phyloP scores from a whole-genome alignment of 2,329 filamentous ascomycete genomes.

The Colletotrichum sp. region DNA sequence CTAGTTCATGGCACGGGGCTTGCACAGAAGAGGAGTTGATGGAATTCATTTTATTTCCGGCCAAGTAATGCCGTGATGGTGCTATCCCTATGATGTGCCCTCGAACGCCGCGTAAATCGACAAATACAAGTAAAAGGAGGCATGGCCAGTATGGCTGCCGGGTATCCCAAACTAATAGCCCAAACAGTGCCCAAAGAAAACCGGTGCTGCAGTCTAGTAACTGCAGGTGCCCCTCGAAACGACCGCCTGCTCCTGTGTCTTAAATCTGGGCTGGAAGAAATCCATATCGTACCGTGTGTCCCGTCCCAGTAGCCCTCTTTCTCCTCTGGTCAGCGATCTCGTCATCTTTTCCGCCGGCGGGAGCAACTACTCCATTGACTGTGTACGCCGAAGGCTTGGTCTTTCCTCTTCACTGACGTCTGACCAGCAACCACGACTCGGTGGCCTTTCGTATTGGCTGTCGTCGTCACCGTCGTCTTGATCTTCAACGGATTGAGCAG shows the following conservation, averaged over 20 bases:
- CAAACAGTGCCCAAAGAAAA: not conserved
- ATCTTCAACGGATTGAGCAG: not conserved
- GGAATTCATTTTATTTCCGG: not conserved
- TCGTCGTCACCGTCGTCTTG: not conserved
- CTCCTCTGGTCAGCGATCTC: not conserved
- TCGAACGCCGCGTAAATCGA: not conserved
- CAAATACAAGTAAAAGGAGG: not conserved
- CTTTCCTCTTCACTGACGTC: not conserved
- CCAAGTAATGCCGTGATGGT: not conserved
- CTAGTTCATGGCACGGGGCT: not conserved
- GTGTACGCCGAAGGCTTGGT: not conserved
- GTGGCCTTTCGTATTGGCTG: not conserved
- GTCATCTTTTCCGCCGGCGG: not conserved
- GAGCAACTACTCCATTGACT: not conserved
- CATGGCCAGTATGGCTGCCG: not conserved
- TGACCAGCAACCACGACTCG: not conserved
- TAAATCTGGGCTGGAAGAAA: not conserved
- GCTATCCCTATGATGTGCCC: not conserved
- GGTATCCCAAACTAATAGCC: not conserved
- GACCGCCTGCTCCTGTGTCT: not conserved
- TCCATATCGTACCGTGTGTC: not conserved
- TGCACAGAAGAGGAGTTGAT: not conserved
- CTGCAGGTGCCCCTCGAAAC: not conserved
- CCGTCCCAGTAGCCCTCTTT: not conserved
- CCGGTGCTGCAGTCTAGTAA: not conserved